A percentile compares a stretch with the other conserved stretches of the same genome.
phyloP scores from a whole-genome alignment of 1,139 yeast genomes.

The Protomyces inundatus region DNA sequence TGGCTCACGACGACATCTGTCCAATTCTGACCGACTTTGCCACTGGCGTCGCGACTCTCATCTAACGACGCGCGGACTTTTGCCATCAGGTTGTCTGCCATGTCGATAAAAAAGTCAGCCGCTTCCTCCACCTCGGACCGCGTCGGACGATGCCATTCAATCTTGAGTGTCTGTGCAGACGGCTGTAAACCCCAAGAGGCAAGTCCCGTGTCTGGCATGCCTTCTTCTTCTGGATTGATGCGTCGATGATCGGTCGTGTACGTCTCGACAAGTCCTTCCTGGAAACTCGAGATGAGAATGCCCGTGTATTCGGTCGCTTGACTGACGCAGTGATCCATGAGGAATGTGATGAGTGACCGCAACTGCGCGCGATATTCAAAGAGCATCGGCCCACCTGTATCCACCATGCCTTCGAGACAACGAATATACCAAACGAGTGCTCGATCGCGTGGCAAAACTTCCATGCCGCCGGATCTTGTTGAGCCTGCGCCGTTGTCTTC shows the following conservation, averaged over 20 bases:
- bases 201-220: conserved; percentile 14
- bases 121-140: conserved; percentile 54
- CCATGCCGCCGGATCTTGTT: conserved; percentile 57
- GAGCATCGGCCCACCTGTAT: conserved; percentile 57
- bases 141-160: conserved; percentile 73
- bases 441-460: conserved; percentile 70
- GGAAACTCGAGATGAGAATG: conserved; percentile 53
- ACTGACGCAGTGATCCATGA: conserved; percentile 63
- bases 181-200: conserved; percentile 34
- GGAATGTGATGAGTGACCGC: conserved; percentile 47
- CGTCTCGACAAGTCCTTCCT: conserved; percentile 57
- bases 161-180: conserved; percentile 45
- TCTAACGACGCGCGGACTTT: background rate
- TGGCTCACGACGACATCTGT: conserved; percentile 22
- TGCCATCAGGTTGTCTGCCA: conserved; percentile 6
- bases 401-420: conserved; percentile 64
- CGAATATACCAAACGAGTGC: conserved; percentile 68
- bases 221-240: conserved; percentile 26
- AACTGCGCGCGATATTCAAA: conserved; percentile 48
- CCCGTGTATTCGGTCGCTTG: conserved; percentile 48
- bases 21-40: conserved; percentile 24
- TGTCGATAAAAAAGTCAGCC: conserved; percentile 47
- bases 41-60: conserved; percentile 2
- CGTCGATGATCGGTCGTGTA: conserved; percentile 30
- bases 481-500: conserved; percentile 82